Conservation (phyloP, 768 basidiomycete species). For the Hirschioporus abietinus region DNA sequence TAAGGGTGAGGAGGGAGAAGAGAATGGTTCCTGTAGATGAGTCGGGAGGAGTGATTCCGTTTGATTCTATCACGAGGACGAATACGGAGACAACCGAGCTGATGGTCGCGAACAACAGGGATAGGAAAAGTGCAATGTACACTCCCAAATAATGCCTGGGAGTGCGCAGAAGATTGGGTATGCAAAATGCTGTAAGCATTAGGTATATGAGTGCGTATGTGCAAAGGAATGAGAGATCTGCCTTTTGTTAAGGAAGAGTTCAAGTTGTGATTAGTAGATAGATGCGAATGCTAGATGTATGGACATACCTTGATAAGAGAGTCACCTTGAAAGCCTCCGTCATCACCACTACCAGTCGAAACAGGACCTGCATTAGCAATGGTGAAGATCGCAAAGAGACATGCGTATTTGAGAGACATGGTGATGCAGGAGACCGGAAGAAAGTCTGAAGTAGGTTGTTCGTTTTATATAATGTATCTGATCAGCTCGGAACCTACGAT, state of each 20-base stretch:
- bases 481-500: too few relatives aligned
- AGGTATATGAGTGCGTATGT: background rate
- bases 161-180: background rate
- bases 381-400: background rate
- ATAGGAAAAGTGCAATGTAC: background rate
- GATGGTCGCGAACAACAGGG: background rate
- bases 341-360: background rate
- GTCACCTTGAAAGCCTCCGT: background rate
- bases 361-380: background rate
- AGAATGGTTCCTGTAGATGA: background rate
- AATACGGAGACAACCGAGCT: background rate
- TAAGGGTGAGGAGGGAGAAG: background rate
- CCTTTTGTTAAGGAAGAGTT: background rate
- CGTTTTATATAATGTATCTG: too few relatives aligned
- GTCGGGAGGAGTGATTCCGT: background rate
- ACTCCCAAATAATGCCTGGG: background rate
- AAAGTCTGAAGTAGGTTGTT: background rate
- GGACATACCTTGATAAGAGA: background rate
- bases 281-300: background rate
- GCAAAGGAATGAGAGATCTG: background rate
- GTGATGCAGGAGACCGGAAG: background rate
- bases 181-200: background rate
- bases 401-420: background rate
- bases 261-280: background rate
- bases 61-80: background rate